These are phyloP conservation scores for Euphorbia celastroides DNA, from an alignment of 441 rosid genomes.

Conservation along the genomic window DNA sequence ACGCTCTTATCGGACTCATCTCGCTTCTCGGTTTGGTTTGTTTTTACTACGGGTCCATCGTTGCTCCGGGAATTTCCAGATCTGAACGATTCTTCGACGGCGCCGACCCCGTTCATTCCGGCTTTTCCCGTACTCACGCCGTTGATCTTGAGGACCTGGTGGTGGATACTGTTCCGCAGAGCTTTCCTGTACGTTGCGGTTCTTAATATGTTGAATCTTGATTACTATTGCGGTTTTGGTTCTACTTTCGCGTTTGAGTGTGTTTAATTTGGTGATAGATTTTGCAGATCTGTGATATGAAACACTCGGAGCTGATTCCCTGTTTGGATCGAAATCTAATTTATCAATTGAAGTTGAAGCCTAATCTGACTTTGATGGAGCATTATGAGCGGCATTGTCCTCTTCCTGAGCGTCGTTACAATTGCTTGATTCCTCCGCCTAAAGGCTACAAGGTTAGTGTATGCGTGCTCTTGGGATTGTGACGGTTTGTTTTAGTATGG, in stretches of 20 bases:
- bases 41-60: slow-evolving; percentile 65
- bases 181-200: slow-evolving; percentile 52
- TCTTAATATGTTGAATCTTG: background rate
- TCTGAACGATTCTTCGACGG: slow-evolving; percentile 26
- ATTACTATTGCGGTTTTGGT: background rate
- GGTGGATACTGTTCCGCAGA: slow-evolving; percentile 43
- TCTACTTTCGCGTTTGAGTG: background rate
- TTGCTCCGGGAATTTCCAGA: slow-evolving; percentile 57
- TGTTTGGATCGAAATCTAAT: slow-evolving; percentile 88
- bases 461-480: background rate
- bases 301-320: slow-evolving; percentile 92
- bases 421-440: slow-evolving; percentile 99
- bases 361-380: slow-evolving; percentile 92
- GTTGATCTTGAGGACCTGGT: slow-evolving; percentile 32
- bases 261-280: background rate
- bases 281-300: slow-evolving; percentile 85
- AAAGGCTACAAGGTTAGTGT: slow-evolving; percentile 72
- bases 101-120: slow-evolving; percentile 34
- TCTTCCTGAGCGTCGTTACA: slow-evolving; percentile 78
- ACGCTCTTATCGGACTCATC: slow-evolving; percentile 51
- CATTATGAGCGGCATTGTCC: slow-evolving; percentile 99
- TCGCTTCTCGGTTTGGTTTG: slow-evolving; percentile 62
- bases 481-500: no score
- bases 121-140: slow-evolving; percentile 16
- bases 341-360: slow-evolving; percentile 92